Percentiles rank a stretch among this genome's conserved stretches.
These are phyloP conservation scores for Skeletonema marinoi DNA, from an alignment of 108 stramenopile species.

Conservation along the genomic window DNA sequence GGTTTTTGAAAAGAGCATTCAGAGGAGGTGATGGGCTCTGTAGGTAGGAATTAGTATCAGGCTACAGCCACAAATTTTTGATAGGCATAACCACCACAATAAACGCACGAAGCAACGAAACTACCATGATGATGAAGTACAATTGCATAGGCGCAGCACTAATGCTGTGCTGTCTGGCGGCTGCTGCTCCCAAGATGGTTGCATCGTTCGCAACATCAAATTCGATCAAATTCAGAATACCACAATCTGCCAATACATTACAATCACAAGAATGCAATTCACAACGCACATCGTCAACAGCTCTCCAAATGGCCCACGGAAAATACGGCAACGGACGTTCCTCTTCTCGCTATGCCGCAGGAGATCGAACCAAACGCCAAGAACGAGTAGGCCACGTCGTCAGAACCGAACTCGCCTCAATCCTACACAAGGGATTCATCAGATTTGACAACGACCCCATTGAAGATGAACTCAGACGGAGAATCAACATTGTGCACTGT, in stretches of 20 bases:
- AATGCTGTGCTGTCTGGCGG: background rate
- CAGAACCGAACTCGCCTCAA: constrained; percentile 65
- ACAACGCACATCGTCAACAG: background rate
- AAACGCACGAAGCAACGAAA: too few relatives aligned
- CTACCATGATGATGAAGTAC: background rate
- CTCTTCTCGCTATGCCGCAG: constrained; percentile 31
- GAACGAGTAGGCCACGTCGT: constrained; percentile 86
- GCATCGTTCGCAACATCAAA: background rate
- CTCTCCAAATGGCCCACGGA: constrained; percentile 34
- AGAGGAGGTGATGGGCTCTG: background rate
- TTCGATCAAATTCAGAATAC: background rate
- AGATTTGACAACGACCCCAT: constrained; percentile 55
- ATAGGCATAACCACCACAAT: background rate
- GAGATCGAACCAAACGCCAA: constrained; percentile 79
- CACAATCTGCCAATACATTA: background rate
- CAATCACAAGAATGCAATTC: background rate
- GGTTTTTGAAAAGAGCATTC: too few relatives aligned
- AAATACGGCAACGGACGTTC: constrained; percentile 41
- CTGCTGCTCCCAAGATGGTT: background rate
- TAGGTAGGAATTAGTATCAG: background rate
- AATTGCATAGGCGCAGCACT: background rate
- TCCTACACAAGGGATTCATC: constrained; percentile 64
- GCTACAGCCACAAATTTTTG: background rate
- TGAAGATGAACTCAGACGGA: constrained; percentile 68
- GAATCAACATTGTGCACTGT: constrained; percentile 79